Evolutionary conservation across 495 filamentous ascomycete species (phyloP), one percentile per base, ranked within the genome.

Genomic region (Lasiosphaeriaceae sp.): DNA sequence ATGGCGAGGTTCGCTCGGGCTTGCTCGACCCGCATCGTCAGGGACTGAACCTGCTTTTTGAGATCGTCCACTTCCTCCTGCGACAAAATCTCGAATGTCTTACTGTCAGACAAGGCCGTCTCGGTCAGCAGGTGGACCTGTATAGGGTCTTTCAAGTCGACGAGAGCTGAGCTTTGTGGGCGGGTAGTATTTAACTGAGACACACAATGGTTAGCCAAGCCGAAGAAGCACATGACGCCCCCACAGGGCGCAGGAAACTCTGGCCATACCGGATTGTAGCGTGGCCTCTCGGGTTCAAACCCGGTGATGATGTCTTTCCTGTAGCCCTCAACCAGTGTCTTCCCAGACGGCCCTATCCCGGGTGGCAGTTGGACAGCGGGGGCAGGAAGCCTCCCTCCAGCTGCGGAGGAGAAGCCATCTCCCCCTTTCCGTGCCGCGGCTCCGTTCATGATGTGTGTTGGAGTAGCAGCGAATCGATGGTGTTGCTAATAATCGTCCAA

Each of bases 41-140:
- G 71, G 12, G 83, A 72, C 41, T 81, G 77, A 48, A 85, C 78
- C 72, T 96, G 89, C 67, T 89, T 95, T 77, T 97, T 98, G 63
- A 97, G 72, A 7, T 82, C 81, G 52, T 98, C 94, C 20, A 96
- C 86, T 66, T 96, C 92, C 64, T 95, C 92, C 45, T 90, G 85
- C 0, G 92, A 91, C 17, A 97, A 75, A 11, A 98, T 82, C 66
- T 94, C 87, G 68, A 83, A 97, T 56, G 83, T 73, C 62, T 83
- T 83, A 69, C 90, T 93, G 71, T 98, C 94, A 43, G 83, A 83
- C 58, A 97, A 84, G 11, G 94, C 94, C 24, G 90, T 97, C 73
- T 97, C 93, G 60, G 93, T 92, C 52, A 98, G 78, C 16, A 98
- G 77, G 71, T 97, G 96, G 71, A 96, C 69, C 58, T 83, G 80